These are phyloP conservation scores for Apiotrichum gracile DNA, from an alignment of 1,284 basidiomycete genomes.

Conservation along the genomic window DNA sequence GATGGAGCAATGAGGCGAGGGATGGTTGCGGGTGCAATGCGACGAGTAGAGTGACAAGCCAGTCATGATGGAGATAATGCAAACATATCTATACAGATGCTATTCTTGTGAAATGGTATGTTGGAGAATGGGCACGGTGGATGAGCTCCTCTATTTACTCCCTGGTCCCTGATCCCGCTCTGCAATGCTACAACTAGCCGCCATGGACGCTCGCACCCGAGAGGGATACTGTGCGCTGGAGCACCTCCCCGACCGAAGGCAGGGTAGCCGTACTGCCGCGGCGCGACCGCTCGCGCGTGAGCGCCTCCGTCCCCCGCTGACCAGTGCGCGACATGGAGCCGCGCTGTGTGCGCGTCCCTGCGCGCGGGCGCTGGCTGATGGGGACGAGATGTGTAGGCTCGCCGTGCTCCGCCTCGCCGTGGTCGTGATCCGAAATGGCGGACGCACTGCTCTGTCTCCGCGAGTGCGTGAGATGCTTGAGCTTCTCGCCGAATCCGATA, in stretches of 20 bases:
- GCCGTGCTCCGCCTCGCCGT: slow-evolving; percentile 16
- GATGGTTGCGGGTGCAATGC: not conserved
- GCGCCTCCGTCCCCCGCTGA: not conserved
- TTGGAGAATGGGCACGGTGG: no score
- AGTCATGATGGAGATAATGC: not conserved
- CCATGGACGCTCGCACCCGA: slow-evolving; percentile 36
- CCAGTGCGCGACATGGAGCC: not conserved
- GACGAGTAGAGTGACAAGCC: no score
- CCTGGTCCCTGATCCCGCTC: slow-evolving; percentile 6
- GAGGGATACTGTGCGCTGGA: slow-evolving; percentile 33
- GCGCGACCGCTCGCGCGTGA: slow-evolving; percentile 2
- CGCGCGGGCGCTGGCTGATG: not conserved
- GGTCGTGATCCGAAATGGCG: slow-evolving; percentile 2
- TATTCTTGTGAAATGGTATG: not conserved
- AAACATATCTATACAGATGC: not conserved
- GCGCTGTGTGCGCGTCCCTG: not conserved
- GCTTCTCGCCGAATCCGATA: not conserved
- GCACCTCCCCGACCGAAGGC: slow-evolving; percentile 28
- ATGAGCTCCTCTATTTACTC: not conserved
- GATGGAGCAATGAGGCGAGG: not conserved
- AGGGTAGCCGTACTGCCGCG: slow-evolving; percentile 1
- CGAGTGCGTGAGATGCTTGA: not conserved
- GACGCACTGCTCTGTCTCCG: not conserved
- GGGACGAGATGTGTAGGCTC: slow-evolving; percentile 14
- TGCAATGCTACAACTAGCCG: slow-evolving; percentile 9